phyloP scores from a whole-genome alignment of 306 rosid genomes.

The Trifolium dubium region DNA sequence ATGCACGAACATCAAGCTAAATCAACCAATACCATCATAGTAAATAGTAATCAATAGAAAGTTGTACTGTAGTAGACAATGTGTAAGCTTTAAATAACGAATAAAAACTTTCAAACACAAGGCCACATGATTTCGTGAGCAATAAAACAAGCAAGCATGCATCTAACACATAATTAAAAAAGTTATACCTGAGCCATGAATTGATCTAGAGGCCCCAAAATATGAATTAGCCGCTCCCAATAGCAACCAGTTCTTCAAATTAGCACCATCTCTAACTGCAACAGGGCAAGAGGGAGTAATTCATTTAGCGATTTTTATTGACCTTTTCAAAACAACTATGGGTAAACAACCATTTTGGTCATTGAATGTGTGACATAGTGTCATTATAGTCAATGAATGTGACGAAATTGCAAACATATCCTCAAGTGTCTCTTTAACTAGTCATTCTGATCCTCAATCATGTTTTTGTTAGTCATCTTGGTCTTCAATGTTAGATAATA shows the following conservation, averaged over 20 bases:
- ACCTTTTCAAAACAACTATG: background rate
- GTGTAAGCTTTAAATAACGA: conserved; percentile 3
- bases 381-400: too few species aligned
- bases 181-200: conserved; percentile 82
- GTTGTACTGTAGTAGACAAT: background rate
- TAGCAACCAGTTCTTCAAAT: conserved; percentile 53
- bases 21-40: conserved; percentile 24
- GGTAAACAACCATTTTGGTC: background rate
- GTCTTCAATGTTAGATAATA: too few species aligned
- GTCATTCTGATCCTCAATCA: too few species aligned
- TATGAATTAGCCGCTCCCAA: conserved; percentile 57
- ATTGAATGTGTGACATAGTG: too few species aligned
- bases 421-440: too few species aligned
- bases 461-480: too few species aligned
- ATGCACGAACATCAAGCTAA: conserved; percentile 21
- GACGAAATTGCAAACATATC: too few species aligned
- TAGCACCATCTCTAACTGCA: conserved; percentile 46
- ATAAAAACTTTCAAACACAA: conserved; percentile 27
- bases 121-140: conserved; percentile 6
- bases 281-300: background rate
- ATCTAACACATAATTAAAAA: conserved; percentile 6
- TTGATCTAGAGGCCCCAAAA: conserved; percentile 52
- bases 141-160: background rate
- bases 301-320: background rate
- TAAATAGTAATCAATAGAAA: conserved; percentile 5